Evolutionary conservation across 2,329 filamentous ascomycete genomes (phyloP), one percentile per base, ranked within the genome.

Genomic region (Colletotrichum agaves): DNA sequence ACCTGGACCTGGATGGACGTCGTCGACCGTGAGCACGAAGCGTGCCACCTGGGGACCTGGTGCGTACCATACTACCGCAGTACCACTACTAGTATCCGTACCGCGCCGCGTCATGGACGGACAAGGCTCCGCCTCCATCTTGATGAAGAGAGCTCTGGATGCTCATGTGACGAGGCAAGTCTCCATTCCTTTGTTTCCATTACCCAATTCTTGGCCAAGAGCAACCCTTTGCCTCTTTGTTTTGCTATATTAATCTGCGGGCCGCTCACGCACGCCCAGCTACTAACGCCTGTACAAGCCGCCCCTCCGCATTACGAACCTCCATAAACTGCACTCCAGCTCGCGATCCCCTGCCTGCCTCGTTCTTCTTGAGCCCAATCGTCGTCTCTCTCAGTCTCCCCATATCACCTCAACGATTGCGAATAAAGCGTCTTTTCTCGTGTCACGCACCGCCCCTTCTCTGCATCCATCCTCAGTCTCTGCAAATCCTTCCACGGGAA

Each of bases 141-240:
- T 53, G 61, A 60, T 60, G 65, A 67, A 67, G n/a, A n/a, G n/a
- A n/a, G 61, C 65, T 67, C 61, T 60, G 65, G 53, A 67, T 46
- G 75, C 73, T 78, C 78, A 79, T 75, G 77, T 74, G 78, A 79
- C 69, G 76, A 74, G 73, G 74, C 72, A 75, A 73, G 76, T 74
- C 72, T 75, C 78, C 80, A 81, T 76, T 77, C 75, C 75, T 77
- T 75, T 75, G 78, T 84, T 84, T 84, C 73, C 73, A 84, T 84
- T 84, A 84, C 82, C 75, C 80, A 84, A 84, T 83, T 72, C 72
- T 75, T 65, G 63, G 46, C 60, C 46, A 70, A 70, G 67, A 70
- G 67, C 59, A 70, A 71, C 63, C 37, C 57, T 68, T 68, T 55
- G 59, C 44, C 65, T 60, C 68, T 61, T 59, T 37, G 17, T 21